Evolutionary conservation across 352 stramenopile species (phyloP).

Genomic region (Phytophthora litchii): DNA sequence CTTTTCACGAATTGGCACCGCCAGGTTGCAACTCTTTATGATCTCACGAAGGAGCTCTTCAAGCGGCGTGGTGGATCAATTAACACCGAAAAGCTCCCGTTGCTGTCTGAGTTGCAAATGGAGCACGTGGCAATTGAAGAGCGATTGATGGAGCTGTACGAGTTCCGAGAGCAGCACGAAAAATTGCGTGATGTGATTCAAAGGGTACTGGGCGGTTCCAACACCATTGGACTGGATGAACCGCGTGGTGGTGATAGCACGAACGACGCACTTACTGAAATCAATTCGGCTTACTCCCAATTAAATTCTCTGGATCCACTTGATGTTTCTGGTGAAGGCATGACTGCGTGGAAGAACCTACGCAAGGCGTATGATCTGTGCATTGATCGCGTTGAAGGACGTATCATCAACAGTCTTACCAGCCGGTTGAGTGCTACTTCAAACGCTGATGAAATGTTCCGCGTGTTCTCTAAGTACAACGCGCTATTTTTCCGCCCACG

Average conservation of each 20-base stretch:
- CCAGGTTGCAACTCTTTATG: constrained; percentile 83
- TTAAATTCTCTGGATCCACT: constrained; percentile 81
- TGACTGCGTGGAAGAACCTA: constrained; percentile 84
- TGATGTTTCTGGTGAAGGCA: constrained; percentile 86
- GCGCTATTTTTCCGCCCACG: constrained; percentile 96
- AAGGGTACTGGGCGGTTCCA: constrained; percentile 73
- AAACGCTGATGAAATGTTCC: constrained; percentile 96
- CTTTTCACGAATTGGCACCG: constrained; percentile 89
- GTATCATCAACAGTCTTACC: constrained; percentile 91
- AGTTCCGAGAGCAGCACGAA: constrained; percentile 93
- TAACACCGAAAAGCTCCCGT: constrained; percentile 78
- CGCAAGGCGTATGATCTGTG: constrained; percentile 91
- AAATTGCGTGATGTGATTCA: constrained; percentile 90
- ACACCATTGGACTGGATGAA: constrained; percentile 38
- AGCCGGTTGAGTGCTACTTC: constrained; percentile 86
- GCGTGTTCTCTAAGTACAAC: constrained; percentile 98
- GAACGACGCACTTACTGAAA: constrained; percentile 83
- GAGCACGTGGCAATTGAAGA: constrained; percentile 89
- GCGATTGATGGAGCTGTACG: constrained; percentile 84
- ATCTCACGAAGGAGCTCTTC: constrained; percentile 86
- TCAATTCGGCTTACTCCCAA: constrained; percentile 90
- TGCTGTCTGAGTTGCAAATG: constrained; percentile 86
- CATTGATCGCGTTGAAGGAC: constrained; percentile 93
- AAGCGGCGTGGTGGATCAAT: constrained; percentile 84
- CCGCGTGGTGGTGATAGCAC: constrained; percentile 61